Percentiles rank a stretch among this genome's conserved stretches.
Conservation (phyloP, 345 rosid genomes). For the Gossypium herbaceum region DNA sequence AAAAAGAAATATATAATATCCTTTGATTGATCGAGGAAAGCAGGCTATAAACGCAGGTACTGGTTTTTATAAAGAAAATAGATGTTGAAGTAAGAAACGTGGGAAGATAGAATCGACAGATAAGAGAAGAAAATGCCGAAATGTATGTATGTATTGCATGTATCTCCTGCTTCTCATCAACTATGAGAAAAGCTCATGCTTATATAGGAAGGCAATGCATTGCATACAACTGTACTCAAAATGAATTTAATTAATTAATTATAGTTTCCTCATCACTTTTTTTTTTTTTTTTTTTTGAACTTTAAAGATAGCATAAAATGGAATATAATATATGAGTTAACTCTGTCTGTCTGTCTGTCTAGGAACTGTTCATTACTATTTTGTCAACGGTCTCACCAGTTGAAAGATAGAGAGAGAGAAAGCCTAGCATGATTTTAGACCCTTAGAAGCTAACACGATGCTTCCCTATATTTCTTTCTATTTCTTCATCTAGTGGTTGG, state of each 20-base stretch:
- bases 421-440: conserved; percentile 14
- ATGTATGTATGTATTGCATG: conserved; percentile 1
- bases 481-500: not conserved
- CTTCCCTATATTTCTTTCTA: conserved; percentile 21
- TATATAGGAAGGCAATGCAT: conserved; percentile 44
- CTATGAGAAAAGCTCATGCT: conserved; percentile 28
- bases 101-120: conserved; percentile 36
- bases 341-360: conserved; percentile 35
- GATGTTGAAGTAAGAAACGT: conserved; percentile 23
- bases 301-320: conserved; percentile 18
- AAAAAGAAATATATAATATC: not conserved
- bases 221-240: conserved; percentile 21
- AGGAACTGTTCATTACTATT: conserved; percentile 12
- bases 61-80: not conserved
- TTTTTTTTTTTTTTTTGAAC: not conserved
- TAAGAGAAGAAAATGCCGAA: conserved; percentile 45
- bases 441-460: conserved; percentile 31
- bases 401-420: not conserved
- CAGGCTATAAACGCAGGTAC: conserved; percentile 14
- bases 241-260: conserved; percentile 5
- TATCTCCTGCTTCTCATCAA: conserved; percentile 31
- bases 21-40: conserved; percentile 8
- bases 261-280: conserved; percentile 21
- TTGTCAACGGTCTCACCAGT: conserved; percentile 32
- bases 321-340: conserved; percentile 13